Base-by-base conservation (phyloP, 2,329 filamentous ascomycete genomes). In the Hypoxylon sp. region DNA sequence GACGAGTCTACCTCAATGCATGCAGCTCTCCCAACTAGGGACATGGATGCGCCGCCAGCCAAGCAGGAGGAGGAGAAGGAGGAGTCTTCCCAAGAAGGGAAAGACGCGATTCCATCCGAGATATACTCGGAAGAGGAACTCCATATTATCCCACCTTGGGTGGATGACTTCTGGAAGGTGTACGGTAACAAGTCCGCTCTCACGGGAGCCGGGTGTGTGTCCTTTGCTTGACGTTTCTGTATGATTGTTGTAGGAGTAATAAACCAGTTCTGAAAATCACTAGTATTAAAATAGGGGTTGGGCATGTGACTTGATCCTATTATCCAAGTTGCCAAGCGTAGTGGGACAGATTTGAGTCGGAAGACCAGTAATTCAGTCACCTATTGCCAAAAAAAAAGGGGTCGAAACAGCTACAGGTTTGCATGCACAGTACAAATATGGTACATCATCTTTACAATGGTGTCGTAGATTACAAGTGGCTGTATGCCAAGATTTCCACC, bases 361-460 rank as follows among this genome's bases (percentile, higher is more conserved):
- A n/a, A 22, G 17, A 22, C 17, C 6, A 44, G 17, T n/a, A 11
- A 44, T 44, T 44, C 40, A 8, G 17, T 22, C 40, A 44, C 17
- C 0, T 22, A 44, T 20, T 44, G 17, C 40, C 40, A 44, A 44
- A 20, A 22, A 20, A n/a, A n/a, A n/a, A 44, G 7, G 17, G 40
- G 17, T 11, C 50, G 25, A 55, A 30, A 51, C 17, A 33, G 27
- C 44, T 44, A 49, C 37, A 44, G 14, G 8, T 46, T 33, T 53
- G 40, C 51, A 35, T 30, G 67, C 65, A 61, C 71, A 62, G 59
- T 74, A 73, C 68, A 72, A 60, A 60, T 76, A 74, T 69, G 53
- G 63, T 75, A 76, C 73, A 75, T 70, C 72, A 59, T 73, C 63
- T 75, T 73, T 75, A 73, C 72, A 64, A 73, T 64, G 33, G 55